Evolutionary conservation across 805 yeast genomes (phyloP).

Genomic region (Osmozyma mogii): DNA sequence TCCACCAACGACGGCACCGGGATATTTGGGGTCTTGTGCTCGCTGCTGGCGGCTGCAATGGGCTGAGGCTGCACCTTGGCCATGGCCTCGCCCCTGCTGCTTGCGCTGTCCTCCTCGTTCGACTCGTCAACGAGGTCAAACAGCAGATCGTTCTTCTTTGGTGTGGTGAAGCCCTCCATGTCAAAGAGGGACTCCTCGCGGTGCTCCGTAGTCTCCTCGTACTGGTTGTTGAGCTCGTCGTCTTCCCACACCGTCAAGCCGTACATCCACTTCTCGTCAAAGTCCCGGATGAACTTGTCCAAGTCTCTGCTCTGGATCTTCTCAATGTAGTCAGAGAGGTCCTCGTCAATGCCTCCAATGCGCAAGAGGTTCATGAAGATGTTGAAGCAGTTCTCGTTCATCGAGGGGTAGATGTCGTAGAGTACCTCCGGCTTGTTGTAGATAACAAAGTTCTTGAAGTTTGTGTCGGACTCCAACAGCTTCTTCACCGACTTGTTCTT

Average conservation of each 20-base stretch:
- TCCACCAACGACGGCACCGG: slow-evolving; percentile 26
- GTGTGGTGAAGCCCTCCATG: slow-evolving; percentile 3
- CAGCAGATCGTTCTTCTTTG: slow-evolving; percentile 20
- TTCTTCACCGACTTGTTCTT: slow-evolving; percentile 5
- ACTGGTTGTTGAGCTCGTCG: slow-evolving; percentile 13
- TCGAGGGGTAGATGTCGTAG: slow-evolving; percentile 42
- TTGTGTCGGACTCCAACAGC: slow-evolving; percentile 27
- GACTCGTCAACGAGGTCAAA: slow-evolving; percentile 43
- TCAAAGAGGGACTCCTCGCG: slow-evolving; percentile 6
- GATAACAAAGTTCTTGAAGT: slow-evolving; percentile 36
- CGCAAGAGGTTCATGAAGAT: slow-evolving; percentile 35
- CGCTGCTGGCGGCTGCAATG: too few relatives aligned
- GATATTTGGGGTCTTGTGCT: slow-evolving; percentile 3
- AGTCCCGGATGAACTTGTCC: slow-evolving; percentile 22
- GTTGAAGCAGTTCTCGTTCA: slow-evolving; percentile 34
- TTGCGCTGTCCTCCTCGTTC: slow-evolving; percentile 1
- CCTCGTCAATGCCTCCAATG: slow-evolving; percentile 30
- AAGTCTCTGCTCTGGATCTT: slow-evolving; percentile 27
- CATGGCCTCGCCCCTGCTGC: not conserved
- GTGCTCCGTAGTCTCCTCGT: slow-evolving; percentile 9
- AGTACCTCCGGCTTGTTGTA: slow-evolving; percentile 31
- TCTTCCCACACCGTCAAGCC: slow-evolving; percentile 45
- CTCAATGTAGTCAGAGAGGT: slow-evolving; percentile 12
- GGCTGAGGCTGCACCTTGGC: too few relatives aligned
- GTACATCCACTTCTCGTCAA: slow-evolving; percentile 21